Percentiles rank a stretch among this genome's conserved stretches.
phyloP scores from a whole-genome alignment of 2,329 filamentous ascomycete species.

The Diaporthe vexans region DNA sequence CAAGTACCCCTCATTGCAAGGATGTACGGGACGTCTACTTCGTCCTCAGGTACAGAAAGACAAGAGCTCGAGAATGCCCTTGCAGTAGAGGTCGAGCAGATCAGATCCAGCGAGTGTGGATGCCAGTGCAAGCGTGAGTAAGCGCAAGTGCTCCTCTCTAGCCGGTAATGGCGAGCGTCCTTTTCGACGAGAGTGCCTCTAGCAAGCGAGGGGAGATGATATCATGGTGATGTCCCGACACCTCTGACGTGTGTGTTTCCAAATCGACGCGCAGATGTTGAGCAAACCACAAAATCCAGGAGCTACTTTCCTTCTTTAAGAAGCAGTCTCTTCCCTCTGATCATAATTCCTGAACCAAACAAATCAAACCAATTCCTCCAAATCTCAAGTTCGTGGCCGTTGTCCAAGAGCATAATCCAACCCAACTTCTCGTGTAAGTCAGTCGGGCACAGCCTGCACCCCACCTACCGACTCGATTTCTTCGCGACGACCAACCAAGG shows the following conservation, averaged over 20 bases:
- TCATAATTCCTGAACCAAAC: not conserved
- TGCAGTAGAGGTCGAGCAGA: not conserved
- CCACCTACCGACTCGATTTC: not conserved
- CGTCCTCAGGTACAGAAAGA: not conserved
- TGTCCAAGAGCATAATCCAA: not conserved
- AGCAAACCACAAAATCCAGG: slow-evolving; percentile 7
- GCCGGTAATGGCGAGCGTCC: not conserved
- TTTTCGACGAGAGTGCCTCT: slow-evolving; percentile 6
- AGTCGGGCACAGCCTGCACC: not conserved
- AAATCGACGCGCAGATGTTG: slow-evolving; percentile 7
- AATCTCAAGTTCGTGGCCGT: not conserved
- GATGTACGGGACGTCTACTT: not conserved
- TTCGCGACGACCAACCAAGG: not conserved
- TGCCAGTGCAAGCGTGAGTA: not conserved
- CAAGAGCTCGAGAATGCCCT: not conserved
- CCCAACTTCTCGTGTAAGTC: slow-evolving; percentile 14
- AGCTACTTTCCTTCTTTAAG: not conserved
- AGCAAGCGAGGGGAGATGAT: slow-evolving; percentile 9
- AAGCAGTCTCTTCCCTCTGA: not conserved
- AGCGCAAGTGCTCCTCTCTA: slow-evolving; percentile 1
- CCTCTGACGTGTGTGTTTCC: slow-evolving; percentile 30
- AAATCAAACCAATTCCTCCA: not conserved
- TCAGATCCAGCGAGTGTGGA: not conserved
- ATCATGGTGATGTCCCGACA: slow-evolving; percentile 31
- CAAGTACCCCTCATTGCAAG: not conserved